Percentiles rank a stretch among this genome's conserved stretches.
Conservation (phyloP, 768 basidiomycete genomes). For the Neoboletus magnificus region DNA sequence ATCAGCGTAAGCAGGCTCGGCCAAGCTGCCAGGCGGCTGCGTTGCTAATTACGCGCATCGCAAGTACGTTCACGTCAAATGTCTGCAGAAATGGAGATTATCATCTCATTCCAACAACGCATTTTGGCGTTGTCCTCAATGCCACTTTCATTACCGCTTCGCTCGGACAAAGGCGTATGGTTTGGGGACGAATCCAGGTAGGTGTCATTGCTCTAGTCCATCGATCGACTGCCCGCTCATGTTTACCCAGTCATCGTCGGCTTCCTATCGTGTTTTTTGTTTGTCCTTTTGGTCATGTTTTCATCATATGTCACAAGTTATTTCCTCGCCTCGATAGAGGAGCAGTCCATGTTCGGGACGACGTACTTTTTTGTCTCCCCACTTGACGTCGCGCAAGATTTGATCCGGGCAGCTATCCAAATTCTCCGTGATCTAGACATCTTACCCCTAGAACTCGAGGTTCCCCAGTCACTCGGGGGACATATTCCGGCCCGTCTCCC, state of each 20-base stretch:
- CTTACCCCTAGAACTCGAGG: slow-evolving; percentile 30
- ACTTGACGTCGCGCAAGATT: slow-evolving; percentile 53
- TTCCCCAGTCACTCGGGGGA: slow-evolving; percentile 14
- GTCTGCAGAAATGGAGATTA: slow-evolving; percentile 72
- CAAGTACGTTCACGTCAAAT: slow-evolving; percentile 78
- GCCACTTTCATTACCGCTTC: slow-evolving; percentile 74
- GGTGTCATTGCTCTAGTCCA: slow-evolving; percentile 14
- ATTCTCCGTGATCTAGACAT: slow-evolving; percentile 58
- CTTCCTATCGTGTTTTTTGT: slow-evolving; percentile 54
- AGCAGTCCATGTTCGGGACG: slow-evolving; percentile 38
- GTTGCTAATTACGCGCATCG: slow-evolving; percentile 20
- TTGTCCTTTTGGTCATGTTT: slow-evolving; percentile 61
- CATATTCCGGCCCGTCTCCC: slow-evolving; percentile 17
- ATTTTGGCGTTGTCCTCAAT: slow-evolving; percentile 80
- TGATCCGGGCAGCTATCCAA: slow-evolving; percentile 60
- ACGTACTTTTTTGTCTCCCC: slow-evolving; percentile 49
- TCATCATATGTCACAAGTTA: slow-evolving; percentile 70
- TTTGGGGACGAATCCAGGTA: slow-evolving; percentile 75
- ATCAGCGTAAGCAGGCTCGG: slow-evolving; percentile 50
- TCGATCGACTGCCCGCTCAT: slow-evolving; percentile 14
- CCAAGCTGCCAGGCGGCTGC: slow-evolving; percentile 4
- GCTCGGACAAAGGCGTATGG: slow-evolving; percentile 67
- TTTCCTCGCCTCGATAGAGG: slow-evolving; percentile 61
- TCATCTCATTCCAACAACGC: slow-evolving; percentile 57
- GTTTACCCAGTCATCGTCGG: slow-evolving; percentile 57